Conservation (phyloP, 108 stramenopile species). For the Pseudonitzschia multiseries region DNA sequence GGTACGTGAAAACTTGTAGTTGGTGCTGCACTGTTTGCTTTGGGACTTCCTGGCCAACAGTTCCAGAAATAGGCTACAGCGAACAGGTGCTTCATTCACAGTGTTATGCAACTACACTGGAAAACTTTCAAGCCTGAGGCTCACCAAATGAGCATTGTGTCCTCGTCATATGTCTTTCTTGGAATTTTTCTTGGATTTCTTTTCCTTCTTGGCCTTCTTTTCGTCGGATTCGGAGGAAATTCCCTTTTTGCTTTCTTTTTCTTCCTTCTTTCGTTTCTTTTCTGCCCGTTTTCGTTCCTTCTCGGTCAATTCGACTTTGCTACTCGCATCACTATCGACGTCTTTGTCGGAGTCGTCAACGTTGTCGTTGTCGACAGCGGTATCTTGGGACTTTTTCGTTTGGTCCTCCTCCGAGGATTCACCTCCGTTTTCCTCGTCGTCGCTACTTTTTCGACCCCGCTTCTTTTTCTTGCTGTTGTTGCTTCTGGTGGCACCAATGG, state of each 20-base stretch:
- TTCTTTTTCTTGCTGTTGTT: not conserved
- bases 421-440: not conserved
- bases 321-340: not conserved
- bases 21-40: no score
- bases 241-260: not conserved
- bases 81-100: no score
- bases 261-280: slow-evolving; percentile 16
- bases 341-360: not conserved
- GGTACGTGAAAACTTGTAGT: no score
- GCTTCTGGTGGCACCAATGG: not conserved
- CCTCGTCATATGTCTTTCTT: not conserved
- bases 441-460: not conserved
- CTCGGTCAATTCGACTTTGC: not conserved
- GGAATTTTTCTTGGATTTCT: slow-evolving; percentile 9
- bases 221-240: not conserved
- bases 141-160: no score
- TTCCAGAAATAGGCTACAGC: no score
- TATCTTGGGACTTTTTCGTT: not conserved
- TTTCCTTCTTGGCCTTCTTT: slow-evolving; percentile 10
- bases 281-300: not conserved
- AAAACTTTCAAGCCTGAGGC: not conserved
- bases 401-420: slow-evolving; percentile 1
- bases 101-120: no score
- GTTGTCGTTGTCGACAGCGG: slow-evolving; percentile 1
- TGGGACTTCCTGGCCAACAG: no score